Percentiles rank a stretch among this genome's conserved stretches.
Evolutionary conservation across 345 rosid species (phyloP).

Genomic region (Melaleuca quinquenervia): DNA sequence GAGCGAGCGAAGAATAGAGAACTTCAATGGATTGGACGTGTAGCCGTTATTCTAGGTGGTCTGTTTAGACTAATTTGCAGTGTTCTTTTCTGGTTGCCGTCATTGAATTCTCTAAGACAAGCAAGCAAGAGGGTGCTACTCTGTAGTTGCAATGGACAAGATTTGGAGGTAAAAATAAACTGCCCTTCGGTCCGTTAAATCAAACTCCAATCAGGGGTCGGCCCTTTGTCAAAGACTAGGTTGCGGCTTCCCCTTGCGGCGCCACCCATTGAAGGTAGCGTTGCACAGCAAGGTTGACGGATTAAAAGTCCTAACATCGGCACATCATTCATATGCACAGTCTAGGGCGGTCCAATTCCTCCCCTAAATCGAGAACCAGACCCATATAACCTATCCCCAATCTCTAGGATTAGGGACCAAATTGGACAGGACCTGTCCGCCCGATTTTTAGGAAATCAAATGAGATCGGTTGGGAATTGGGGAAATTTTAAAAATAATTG

Average conservation of each 20-base stretch:
- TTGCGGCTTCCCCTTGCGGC: accelerated
- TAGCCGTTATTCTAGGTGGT: not conserved
- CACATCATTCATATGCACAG: not conserved
- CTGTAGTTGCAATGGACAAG: not conserved
- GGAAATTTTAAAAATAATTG: no score
- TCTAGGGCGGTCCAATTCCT: no score
- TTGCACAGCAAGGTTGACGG: not conserved
- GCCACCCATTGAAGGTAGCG: not conserved
- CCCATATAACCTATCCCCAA: no score
- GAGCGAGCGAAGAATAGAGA: not conserved
- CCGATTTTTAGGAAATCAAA: no score
- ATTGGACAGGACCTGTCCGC: no score
- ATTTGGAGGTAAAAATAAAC: not conserved
- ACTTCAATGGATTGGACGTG: not conserved
- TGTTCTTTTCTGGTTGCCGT: not conserved
- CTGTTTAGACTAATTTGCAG: not conserved
- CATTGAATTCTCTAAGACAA: not conserved
- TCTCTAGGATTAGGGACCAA: no score
- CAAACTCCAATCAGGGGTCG: not conserved
- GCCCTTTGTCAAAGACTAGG: not conserved
- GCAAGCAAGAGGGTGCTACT: not conserved
- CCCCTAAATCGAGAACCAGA: no score
- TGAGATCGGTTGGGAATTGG: no score
- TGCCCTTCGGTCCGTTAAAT: not conserved
- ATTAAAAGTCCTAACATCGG: not conserved